These are phyloP conservation scores for Ceratocystis cubensis DNA, from an alignment of 2,329 filamentous ascomycete genomes.

Conservation along the genomic window DNA sequence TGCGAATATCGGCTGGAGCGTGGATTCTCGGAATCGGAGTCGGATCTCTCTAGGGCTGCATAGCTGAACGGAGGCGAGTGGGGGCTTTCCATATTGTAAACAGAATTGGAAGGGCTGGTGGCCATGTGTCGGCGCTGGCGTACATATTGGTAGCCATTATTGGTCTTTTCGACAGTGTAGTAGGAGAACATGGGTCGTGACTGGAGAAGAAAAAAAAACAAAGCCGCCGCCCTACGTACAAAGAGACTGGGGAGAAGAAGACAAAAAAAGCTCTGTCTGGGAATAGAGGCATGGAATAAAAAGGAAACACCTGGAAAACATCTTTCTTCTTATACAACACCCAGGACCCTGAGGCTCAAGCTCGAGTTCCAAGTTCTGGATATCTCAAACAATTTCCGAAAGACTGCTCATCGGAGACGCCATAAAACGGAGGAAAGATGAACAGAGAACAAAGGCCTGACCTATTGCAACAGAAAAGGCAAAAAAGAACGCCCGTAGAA, in stretches of 20 bases:
- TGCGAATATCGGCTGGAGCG: background rate
- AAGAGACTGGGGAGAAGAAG: background rate
- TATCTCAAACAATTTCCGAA: background rate
- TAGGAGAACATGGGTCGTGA: conserved; percentile 4
- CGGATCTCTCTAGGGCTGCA: background rate
- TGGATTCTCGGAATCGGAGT: background rate
- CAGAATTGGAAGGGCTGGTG: background rate
- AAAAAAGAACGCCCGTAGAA: background rate
- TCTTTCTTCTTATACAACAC: background rate
- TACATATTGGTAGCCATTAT: conserved; percentile 8
- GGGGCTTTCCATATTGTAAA: background rate
- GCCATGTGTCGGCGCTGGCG: conserved; percentile 1
- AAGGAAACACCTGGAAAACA: background rate
- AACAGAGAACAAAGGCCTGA: background rate
- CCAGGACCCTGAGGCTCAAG: background rate
- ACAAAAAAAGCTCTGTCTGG: background rate
- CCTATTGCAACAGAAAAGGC: background rate
- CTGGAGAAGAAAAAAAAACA: background rate
- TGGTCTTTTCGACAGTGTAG: conserved; percentile 5
- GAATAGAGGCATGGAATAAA: background rate
- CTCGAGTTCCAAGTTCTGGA: background rate
- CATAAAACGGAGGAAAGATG: background rate
- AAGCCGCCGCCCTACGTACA: background rate
- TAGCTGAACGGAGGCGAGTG: background rate
- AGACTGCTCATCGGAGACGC: background rate